A percentile compares a stretch with the other conserved stretches of the same genome.
Evolutionary conservation across 257 asterid species (phyloP).

Genomic region (Hygrophila difformis): DNA sequence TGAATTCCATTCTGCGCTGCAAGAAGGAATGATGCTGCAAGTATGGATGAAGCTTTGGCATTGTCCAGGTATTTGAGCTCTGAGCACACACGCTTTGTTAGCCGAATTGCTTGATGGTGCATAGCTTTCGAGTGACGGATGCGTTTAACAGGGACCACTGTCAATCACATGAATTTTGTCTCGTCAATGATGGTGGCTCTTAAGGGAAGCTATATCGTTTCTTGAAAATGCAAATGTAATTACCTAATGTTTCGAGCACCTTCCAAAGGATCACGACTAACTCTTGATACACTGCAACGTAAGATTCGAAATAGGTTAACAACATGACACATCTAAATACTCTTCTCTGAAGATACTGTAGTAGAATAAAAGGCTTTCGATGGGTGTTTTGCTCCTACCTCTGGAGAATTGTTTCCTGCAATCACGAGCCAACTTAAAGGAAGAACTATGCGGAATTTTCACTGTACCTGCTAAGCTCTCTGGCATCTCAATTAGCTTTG

Average conservation of each 20-base stretch:
- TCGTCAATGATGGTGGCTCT: background rate
- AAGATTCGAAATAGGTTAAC: too few relatives aligned
- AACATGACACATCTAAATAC: too few relatives aligned
- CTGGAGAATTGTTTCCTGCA: slow-evolving; percentile 1
- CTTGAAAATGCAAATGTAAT: background rate
- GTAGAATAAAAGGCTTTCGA: too few relatives aligned
- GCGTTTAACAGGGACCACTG: slow-evolving; percentile 18
- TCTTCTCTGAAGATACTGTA: too few relatives aligned
- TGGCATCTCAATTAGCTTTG: slow-evolving; percentile 13
- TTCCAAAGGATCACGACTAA: slow-evolving; percentile 13
- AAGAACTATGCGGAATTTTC: background rate
- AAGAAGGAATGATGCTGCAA: slow-evolving; percentile 14
- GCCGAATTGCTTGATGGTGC: slow-evolving; percentile 20
- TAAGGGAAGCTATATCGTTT: background rate
- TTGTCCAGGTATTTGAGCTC: slow-evolving; percentile 16
- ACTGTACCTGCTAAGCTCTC: slow-evolving; percentile 1
- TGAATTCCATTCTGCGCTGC: slow-evolving; percentile 19
- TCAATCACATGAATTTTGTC: background rate
- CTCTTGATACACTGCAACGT: slow-evolving; percentile 18
- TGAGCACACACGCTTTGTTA: slow-evolving; percentile 12
- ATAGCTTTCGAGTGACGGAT: slow-evolving; percentile 15
- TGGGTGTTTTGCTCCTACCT: slow-evolving; percentile 4
- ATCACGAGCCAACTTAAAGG: background rate
- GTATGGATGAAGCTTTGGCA: slow-evolving; percentile 12
- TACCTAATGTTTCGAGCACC: slow-evolving; percentile 18